Conservation (phyloP, 140 eudicot genomes). For the Cichorium intybus region DNA sequence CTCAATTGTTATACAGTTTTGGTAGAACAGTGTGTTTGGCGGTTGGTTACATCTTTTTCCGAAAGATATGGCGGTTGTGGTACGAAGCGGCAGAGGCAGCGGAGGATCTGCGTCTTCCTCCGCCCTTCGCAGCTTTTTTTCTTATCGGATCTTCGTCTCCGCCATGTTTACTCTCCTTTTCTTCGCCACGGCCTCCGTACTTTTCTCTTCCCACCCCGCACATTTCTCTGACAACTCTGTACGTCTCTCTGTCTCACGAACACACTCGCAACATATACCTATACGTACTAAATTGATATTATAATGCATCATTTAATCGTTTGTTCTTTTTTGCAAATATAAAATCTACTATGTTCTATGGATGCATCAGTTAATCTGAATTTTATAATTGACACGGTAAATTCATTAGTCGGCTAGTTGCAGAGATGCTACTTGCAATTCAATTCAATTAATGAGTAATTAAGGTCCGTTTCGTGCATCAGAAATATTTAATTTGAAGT, state of each 20-base stretch:
- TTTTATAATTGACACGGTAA: neutral
- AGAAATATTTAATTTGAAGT: neutral
- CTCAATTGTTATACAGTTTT: conserved; percentile 2
- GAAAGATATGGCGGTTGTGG: conserved; percentile 51
- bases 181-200: conserved; percentile 64
- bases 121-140: conserved; percentile 49
- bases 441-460: neutral
- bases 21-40: neutral
- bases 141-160: conserved; percentile 71
- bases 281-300: neutral
- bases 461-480: neutral
- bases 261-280: neutral
- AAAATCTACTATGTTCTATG: neutral
- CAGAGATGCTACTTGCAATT: conserved; percentile 1
- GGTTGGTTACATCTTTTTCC: neutral
- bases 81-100: conserved; percentile 44
- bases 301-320: neutral
- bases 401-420: neutral
- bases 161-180: conserved; percentile 66
- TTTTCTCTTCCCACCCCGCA: conserved; percentile 52
- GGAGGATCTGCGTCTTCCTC: conserved; percentile 45
- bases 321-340: neutral
- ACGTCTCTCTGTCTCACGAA: conserved; percentile 15
- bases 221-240: conserved; percentile 35
- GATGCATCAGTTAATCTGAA: conserved; percentile 14